Base-by-base conservation (phyloP, 352 stramenopile species). In the Phytophthora macrochlamydospora region DNA sequence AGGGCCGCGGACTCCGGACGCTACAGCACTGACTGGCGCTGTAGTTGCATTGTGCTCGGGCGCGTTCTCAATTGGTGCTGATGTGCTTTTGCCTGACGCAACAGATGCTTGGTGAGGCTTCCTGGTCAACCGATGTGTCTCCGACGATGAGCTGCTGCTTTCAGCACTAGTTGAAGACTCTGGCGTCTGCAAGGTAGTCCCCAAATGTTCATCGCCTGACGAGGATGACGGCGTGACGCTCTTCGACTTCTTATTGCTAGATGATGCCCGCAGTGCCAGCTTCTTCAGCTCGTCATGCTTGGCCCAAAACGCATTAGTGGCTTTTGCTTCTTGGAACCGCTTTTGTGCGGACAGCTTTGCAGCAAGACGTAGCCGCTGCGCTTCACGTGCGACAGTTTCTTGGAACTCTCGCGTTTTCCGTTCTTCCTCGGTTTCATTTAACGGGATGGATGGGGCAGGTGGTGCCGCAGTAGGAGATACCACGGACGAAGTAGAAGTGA, bases 321-420 rank as follows among this genome's bases (percentile, higher is more conserved):
- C 76, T 62, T 88, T 92, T 4, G 85, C 82, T 69, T 91, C 77
- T 69, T 94, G 85, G 38, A 93, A 78, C 2, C 85, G 72, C 57
- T 93, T 92, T 46, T 90, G 81, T 1, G 85, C 87, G 2, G 84
- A 92, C 51, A 89, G 62, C 45, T 88, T 91, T 6, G 83, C 76
- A 37, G 82, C 76, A 37, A 89, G 59, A 43, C 87, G 80, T 58
- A 95, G 64, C 12, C 83, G 75, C 49, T 91, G 71, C 3, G 80
- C 82, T 62, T 94, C 83, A 2, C 78, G 77, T 29, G 89, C 68
- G 28, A 93, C 85, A n/a, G 62, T 85, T 56, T 86, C 78, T 38
- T 88, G 69, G 29, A 90, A 79, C 43, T 91, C 77, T 45, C 71
- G 71, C 35, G 76, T 75, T 42, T 71, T 83, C 3, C 79, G 71